Conservation (phyloP, 129 eudicot genomes). For the Chrysanthemum lavandulifolium region DNA sequence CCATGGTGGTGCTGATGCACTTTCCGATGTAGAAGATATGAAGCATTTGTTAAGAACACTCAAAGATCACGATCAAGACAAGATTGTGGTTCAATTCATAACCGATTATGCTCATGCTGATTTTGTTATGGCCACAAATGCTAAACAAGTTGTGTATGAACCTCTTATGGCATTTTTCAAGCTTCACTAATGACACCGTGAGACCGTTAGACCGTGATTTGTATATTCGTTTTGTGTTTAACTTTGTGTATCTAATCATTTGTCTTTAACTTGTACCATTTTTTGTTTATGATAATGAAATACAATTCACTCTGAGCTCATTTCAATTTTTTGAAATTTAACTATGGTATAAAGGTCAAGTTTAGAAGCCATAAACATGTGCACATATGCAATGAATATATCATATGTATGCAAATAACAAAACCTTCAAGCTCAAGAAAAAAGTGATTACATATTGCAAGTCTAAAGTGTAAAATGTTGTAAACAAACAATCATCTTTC, state of each 20-base stretch:
- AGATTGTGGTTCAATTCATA: constrained; percentile 38
- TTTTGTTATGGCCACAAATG: constrained; percentile 54
- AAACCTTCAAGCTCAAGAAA: no score
- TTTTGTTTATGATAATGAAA: background rate
- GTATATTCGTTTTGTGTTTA: background rate
- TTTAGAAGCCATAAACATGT: no score
- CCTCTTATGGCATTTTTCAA: constrained; percentile 54
- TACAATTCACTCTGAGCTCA: background rate
- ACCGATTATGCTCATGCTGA: constrained; percentile 59
- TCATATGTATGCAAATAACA: no score
- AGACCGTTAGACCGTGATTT: background rate
- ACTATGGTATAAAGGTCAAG: no score
- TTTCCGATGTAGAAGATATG: constrained; percentile 57
- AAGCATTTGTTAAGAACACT: constrained; percentile 41
- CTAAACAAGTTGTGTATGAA: constrained; percentile 57
- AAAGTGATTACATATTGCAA: no score
- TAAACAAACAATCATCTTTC: background rate
- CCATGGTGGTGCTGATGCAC: constrained; percentile 67
- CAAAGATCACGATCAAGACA: constrained; percentile 44
- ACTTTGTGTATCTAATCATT: background rate
- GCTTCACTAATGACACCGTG: constrained; percentile 14
- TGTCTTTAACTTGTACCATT: constrained; percentile 4
- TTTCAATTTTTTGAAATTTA: no score
- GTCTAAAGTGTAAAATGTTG: background rate
- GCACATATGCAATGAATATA: no score